Base-by-base conservation (phyloP, 1,139 yeast genomes). In the Kluyveromyces sp. region DNA sequence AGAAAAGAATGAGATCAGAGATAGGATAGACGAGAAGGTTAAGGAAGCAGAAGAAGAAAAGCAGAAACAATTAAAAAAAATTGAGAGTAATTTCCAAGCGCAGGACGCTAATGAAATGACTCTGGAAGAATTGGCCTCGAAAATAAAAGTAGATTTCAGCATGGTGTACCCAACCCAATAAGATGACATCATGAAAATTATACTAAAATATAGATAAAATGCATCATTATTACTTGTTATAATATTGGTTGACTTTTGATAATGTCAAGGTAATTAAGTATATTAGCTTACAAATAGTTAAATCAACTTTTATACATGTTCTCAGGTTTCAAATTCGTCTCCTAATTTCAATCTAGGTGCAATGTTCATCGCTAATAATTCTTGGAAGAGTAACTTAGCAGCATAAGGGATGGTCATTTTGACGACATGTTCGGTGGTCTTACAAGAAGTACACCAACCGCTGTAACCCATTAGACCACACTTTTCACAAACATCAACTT, bases 391-490 rank as follows among this genome's bases (percentile, higher is more conserved):
- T 59, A 92, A 74, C 67, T 92, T 92, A 42, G 97, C 97, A 27
- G 98, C 99, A 61, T 94, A 92, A 3, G 99, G 99, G 61, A 92
- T 90, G 3, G 96, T 90, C 96, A 92, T 90, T 63, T 83, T 86
- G 53, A 88, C 83, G 42, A 92, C 84, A 50, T 80, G 70, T 63
- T 90, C 97, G 27, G 92, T 79, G 53, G 89, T 82, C 69, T 85
- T 86, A 74, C 99, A 92, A 10, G 94, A 78, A 21, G 96, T 85
- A 71, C 99, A 92, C 97, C 97, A 94, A 42, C 90, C 90, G 63
- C 88, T 83, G 67, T 92, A 88, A 34, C 98, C 97, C 96, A 92
- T 88, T 55, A 94, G 76, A n/a, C 98, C 98, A 75, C 99, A 92
- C 45, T 78, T 73, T 61, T 86, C 86, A 71, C 99, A 92, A 34